Evolutionary conservation across 768 basidiomycete species (phyloP).

Genomic region (Cystoderma amianthinum): DNA sequence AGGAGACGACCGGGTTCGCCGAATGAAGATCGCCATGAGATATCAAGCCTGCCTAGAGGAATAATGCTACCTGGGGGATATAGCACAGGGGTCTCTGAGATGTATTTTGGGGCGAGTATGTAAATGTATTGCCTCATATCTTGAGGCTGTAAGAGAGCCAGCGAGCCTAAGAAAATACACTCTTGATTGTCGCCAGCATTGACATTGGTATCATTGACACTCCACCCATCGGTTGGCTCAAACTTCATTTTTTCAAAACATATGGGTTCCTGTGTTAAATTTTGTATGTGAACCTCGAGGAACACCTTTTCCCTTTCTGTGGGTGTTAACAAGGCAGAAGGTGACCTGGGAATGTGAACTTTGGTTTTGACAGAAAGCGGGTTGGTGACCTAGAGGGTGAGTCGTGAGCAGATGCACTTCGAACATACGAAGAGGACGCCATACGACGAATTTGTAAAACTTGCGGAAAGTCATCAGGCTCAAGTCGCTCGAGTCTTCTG

Average conservation of each 20-base stretch:
- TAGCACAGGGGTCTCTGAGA: constrained; percentile 35
- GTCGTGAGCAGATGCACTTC: no score
- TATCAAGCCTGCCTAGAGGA: constrained; percentile 81
- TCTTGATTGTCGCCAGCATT: constrained; percentile 14
- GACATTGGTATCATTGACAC: constrained; percentile 46
- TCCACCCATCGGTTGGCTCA: constrained; percentile 66
- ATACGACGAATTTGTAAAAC: constrained; percentile 87
- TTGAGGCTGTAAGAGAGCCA: constrained; percentile 74
- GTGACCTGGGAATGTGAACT: constrained; percentile 71
- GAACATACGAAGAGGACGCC: no score
- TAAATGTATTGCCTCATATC: constrained; percentile 87
- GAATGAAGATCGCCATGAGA: constrained; percentile 80
- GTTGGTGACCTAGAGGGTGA: constrained; percentile 67
- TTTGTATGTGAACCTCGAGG: constrained; percentile 91
- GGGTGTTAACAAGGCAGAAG: constrained; percentile 59
- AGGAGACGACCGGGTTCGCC: constrained; percentile 84
- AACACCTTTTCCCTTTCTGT: constrained; percentile 76
- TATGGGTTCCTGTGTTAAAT: constrained; percentile 70
- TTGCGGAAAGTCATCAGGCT: constrained; percentile 70
- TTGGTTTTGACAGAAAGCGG: constrained; percentile 95
- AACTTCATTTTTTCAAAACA: constrained; percentile 79
- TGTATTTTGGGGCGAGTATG: constrained; percentile 51
- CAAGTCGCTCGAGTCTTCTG: constrained; percentile 46
- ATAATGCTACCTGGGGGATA: constrained; percentile 66
- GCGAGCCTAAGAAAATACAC: constrained; percentile 52